Evolutionary conservation across 1,284 basidiomycete genomes (phyloP), one percentile per base, ranked within the genome.

Genomic region (Bjerkandera adusta): DNA sequence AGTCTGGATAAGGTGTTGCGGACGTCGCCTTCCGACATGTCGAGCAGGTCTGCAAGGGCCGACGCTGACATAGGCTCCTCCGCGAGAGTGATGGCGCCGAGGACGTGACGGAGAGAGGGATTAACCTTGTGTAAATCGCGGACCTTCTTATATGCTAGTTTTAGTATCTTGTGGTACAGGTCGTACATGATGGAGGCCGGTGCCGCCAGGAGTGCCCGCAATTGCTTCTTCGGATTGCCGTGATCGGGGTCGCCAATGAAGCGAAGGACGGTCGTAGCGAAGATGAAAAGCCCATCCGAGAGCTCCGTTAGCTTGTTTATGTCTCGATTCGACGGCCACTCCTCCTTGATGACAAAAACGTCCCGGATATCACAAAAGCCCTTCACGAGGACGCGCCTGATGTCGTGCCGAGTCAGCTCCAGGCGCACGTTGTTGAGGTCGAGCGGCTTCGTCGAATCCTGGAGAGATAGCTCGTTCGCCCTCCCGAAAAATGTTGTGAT

Each of bases 241-340:
- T 21, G 20, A 15, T n/a, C 50, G 12, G 7, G 16, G 38, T 13
- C n/a, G 5, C 18, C 36, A 15, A 56, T 37, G 43, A 46, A 54
- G 15, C 36, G 42, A 21, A 45, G 16, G 12, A 45, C 18, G 24
- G 36, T 38, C 36, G 36, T 24, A 22, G 36, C 36, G 26, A 24
- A 38, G 13, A 38, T 38, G 36, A 38, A 38, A 12, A 38, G 36
- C 12, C 36, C 36, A 20, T 20, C 22, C 2, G 36, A 12, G 12
- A 24, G 21, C 15, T 38, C 36, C 12, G 36, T 24, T 13, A 38
- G 20, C 18, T 20, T 38, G 10, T 45, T 27, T 16, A 56, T 13
- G 12, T 22, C 20, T 12, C 22, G 12, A 15, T 38, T 38, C 18
- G 11, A 10, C 26, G 22, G 10, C 36, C 36, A 38, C 20, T 38